Base-by-base conservation (phyloP, 1,139 yeast species). In the Pichia sp. region DNA sequence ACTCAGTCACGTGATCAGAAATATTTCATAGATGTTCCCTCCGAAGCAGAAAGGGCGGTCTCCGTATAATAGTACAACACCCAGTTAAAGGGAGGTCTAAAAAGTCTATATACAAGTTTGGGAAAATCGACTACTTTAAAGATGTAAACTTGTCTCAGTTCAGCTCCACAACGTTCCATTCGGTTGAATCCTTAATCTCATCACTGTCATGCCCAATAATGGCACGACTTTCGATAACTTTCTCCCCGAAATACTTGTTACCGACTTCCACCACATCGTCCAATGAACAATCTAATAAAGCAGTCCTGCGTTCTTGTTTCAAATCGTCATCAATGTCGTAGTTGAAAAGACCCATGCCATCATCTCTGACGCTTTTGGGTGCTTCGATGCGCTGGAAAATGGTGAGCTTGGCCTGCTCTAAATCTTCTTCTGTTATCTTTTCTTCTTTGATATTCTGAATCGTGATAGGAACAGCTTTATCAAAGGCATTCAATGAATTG, bases 321-420 rank as follows among this genome's bases (percentile, higher is more conserved):
- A 87, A 78, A 41, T 85, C 90, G 61, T 87, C 90, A 34, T 85
- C 81, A 44, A 93, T 76, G 0, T 87, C 89, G 58, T 83, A 82
- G 50, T 79, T 73, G 68, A 90, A 88, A 41, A 75, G 70, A 23
- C 78, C 68, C 56, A 80, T 72, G 21, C 96, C 96, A 67, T 93
- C 96, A 44, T 81, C 76, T 47, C 88, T 79, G 21, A 90, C 84
- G 64, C 91, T 85, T 46, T 81, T 75, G 10, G 99, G 99, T 0
- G 97, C 90, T 70, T 93, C 99, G 13, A 95, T 74, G 52, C 86
- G 80, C 69, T 93, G 99, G 80, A 93, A 93, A 41, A 93, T 81
- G 10, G 95, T 81, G 60, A 93, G 73, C 67, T 91, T 90, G 40
- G 98, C 96, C 62, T 90, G 96, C 59, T 87, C 88, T 46, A 93